Evolutionary conservation across 495 filamentous ascomycete species (phyloP).

Genomic region (Pyronema omphalodes): DNA sequence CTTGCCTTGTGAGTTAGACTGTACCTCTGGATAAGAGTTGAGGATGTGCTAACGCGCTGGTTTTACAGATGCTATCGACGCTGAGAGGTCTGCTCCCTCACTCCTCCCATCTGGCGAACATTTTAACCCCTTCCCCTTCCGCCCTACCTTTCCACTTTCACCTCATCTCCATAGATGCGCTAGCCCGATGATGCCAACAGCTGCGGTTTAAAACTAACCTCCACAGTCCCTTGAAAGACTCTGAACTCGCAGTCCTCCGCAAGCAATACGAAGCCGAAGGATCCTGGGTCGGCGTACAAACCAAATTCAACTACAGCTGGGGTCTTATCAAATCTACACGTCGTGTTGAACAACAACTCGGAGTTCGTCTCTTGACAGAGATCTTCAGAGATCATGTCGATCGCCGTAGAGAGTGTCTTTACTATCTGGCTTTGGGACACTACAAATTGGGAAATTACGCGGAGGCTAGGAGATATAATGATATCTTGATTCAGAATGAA

Average conservation of each 20-base stretch:
- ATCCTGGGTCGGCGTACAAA: conserved; percentile 87
- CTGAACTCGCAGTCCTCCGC: conserved; percentile 78
- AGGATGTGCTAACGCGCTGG: conserved; percentile 7
- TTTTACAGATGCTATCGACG: conserved; percentile 74
- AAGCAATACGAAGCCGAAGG: conserved; percentile 93
- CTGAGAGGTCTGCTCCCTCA: conserved; percentile 53
- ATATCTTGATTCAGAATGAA: conserved; percentile 72
- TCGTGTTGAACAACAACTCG: conserved; percentile 79
- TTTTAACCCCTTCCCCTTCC: too few species aligned
- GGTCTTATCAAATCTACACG: conserved; percentile 81
- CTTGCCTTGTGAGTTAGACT: conserved; percentile 47
- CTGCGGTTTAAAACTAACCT: background rate
- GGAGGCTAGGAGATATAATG: conserved; percentile 86
- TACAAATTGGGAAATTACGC: conserved; percentile 96
- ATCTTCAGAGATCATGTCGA: conserved; percentile 88
- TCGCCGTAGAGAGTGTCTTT: conserved; percentile 87
- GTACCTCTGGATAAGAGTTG: background rate
- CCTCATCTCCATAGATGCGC: background rate
- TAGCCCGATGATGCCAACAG: background rate
- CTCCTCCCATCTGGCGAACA: too few species aligned
- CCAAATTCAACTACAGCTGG: conserved; percentile 99
- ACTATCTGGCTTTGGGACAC: conserved; percentile 90
- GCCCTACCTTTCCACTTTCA: background rate
- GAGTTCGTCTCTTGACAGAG: conserved; percentile 82
- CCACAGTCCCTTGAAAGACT: conserved; percentile 61